A percentile compares a stretch with the other conserved stretches of the same genome.
These are phyloP conservation scores for Geotrichum carabidarum DNA, from an alignment of 1,139 yeast species.

Conservation along the genomic window DNA sequence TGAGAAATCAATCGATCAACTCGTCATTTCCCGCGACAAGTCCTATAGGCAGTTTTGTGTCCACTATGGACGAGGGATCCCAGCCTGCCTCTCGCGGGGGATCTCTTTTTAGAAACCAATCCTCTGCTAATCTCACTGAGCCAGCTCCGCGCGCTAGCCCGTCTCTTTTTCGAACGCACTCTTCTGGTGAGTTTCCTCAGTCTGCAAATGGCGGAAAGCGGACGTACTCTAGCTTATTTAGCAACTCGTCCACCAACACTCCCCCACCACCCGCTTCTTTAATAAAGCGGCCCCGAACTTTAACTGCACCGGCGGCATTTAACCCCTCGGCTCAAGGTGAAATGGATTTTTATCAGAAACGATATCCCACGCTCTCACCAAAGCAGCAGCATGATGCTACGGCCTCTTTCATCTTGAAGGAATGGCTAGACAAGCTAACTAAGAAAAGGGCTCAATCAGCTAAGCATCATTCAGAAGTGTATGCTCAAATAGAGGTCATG, in stretches of 20 bases:
- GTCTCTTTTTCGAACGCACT: conserved; percentile 15
- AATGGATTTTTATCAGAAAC: not conserved
- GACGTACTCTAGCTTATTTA: conserved; percentile 1
- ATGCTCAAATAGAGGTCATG: not conserved
- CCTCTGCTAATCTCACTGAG: not conserved
- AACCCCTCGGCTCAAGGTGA: not conserved
- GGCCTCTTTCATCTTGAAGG: too few relatives aligned
- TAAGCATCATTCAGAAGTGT: not conserved
- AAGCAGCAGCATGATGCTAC: not conserved
- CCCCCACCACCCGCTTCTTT: not conserved
- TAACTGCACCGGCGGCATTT: not conserved
- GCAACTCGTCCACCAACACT: not conserved
- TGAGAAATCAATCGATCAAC: not conserved
- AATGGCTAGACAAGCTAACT: not conserved
- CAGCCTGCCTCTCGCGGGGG: not conserved
- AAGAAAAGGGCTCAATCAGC: not conserved
- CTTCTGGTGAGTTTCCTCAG: conserved; percentile 9
- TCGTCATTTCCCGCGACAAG: not conserved
- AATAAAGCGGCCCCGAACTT: conserved; percentile 1
- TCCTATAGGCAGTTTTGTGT: not conserved
- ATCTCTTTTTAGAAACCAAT: conserved; percentile 5
- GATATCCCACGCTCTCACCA: too few relatives aligned
- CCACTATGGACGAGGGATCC: not conserved
- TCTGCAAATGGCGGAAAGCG: not conserved
- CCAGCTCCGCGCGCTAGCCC: not conserved